Percentiles rank a stretch among this genome's conserved stretches.
Evolutionary conservation across 2,329 filamentous ascomycete genomes (phyloP).

Genomic region (Xylariaceae sp.): DNA sequence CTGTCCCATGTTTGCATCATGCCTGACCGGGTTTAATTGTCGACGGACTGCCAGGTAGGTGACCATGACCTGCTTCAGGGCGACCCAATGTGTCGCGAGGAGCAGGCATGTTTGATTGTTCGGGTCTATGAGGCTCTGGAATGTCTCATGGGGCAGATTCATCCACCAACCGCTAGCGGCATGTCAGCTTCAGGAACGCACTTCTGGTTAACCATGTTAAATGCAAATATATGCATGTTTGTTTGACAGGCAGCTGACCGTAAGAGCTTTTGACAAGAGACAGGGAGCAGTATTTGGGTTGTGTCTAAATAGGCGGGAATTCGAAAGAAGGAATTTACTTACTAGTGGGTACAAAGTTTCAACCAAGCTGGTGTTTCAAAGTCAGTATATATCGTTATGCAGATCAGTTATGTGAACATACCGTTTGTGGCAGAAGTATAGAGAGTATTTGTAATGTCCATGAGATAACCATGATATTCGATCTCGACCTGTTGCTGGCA

Average conservation of each 20-base stretch:
- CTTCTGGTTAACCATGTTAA: too few relatives aligned
- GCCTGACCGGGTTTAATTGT: slow-evolving; percentile 18
- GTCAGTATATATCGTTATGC: too few relatives aligned
- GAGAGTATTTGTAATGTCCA: slow-evolving; percentile 48
- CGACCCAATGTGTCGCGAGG: slow-evolving; percentile 52
- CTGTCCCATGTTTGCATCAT: slow-evolving; percentile 29
- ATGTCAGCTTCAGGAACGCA: too few relatives aligned
- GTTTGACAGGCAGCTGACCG: not conserved
- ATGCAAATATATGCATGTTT: too few relatives aligned
- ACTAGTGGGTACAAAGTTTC: slow-evolving; percentile 45
- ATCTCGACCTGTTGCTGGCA: slow-evolving; percentile 41
- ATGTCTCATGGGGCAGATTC: slow-evolving; percentile 49
- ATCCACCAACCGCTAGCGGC: slow-evolving; percentile 48
- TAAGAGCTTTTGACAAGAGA: not conserved
- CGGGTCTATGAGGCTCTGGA: slow-evolving; percentile 47
- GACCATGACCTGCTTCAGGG: slow-evolving; percentile 51
- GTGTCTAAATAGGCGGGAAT: not conserved
- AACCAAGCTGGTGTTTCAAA: too few relatives aligned
- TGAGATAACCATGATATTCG: slow-evolving; percentile 43
- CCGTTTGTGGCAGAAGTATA: too few relatives aligned
- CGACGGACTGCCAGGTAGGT: slow-evolving; percentile 42
- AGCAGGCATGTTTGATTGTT: slow-evolving; percentile 44
- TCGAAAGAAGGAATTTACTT: slow-evolving; percentile 4
- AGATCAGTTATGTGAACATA: too few relatives aligned
- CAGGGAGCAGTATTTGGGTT: too few relatives aligned